Evolutionary conservation across 495 filamentous ascomycete species (phyloP).

Genomic region (Corynascus novoguineensis): DNA sequence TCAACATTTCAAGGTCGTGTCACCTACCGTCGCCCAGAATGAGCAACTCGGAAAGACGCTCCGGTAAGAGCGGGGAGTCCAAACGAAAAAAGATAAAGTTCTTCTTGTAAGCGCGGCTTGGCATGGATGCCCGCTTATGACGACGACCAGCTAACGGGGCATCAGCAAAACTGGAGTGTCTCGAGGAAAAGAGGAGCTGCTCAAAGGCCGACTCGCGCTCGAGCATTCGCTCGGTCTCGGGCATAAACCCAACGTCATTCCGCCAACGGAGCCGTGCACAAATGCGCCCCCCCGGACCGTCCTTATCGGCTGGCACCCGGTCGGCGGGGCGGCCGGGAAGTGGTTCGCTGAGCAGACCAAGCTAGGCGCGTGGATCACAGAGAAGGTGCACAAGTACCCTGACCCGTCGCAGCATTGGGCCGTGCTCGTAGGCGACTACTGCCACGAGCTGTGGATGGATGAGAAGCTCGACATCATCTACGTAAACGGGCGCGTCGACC

Average conservation of each 20-base stretch:
- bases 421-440: constrained; percentile 42
- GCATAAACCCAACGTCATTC: constrained; percentile 39
- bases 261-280: constrained; percentile 27
- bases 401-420: constrained; percentile 51
- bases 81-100: constrained; percentile 21
- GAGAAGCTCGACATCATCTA: constrained; percentile 44
- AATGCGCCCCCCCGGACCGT: constrained; percentile 31
- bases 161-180: constrained; percentile 19
- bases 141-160: neutral
- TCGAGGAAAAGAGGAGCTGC: constrained; percentile 28
- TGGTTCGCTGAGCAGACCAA: constrained; percentile 43
- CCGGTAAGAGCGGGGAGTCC: neutral
- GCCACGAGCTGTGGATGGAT: constrained; percentile 44
- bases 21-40: neutral
- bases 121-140: neutral
- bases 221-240: constrained; percentile 40
- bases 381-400: constrained; percentile 37
- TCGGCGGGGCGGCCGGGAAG: constrained; percentile 36
- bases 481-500: constrained; percentile 34
- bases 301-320: constrained; percentile 45
- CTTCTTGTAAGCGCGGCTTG: constrained; percentile 18
- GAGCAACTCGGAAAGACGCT: constrained; percentile 8
- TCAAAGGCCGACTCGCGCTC: constrained; percentile 35
- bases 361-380: constrained; percentile 39
- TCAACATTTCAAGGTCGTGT: neutral